Percentiles rank a stretch among this genome's conserved stretches.
These are phyloP conservation scores for Aphanomyces astaci DNA, from an alignment of 352 stramenopile species.

Conservation along the genomic window DNA sequence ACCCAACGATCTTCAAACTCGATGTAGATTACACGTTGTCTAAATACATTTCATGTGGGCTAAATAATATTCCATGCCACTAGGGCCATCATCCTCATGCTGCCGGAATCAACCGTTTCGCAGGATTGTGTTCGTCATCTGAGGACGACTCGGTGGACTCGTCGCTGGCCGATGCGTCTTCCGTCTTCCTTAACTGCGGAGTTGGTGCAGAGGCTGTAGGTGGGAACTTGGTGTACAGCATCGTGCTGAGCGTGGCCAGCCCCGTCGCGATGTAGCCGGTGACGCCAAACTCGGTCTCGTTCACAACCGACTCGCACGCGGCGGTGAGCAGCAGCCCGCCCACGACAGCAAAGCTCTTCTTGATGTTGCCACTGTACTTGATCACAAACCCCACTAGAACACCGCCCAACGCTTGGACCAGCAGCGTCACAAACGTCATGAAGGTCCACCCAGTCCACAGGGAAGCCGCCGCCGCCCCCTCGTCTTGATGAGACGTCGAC, in stretches of 20 bases:
- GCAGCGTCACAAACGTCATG: conserved; percentile 49
- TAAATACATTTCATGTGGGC: too few species aligned
- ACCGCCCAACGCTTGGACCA: conserved; percentile 61
- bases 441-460: conserved; percentile 70
- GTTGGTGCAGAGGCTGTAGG: conserved; percentile 5
- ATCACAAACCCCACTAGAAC: conserved; percentile 78
- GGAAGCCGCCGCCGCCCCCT: neutral
- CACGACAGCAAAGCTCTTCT: conserved; percentile 79
- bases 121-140: neutral
- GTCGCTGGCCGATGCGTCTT: neutral
- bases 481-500: neutral
- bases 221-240: conserved; percentile 68
- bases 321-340: conserved; percentile 74
- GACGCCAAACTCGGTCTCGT: conserved; percentile 58
- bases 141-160: neutral
- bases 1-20: too few species aligned
- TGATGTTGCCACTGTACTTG: conserved; percentile 76
- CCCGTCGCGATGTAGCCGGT: conserved; percentile 47
- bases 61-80: too few species aligned
- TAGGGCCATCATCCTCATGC: too few species aligned
- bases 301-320: conserved; percentile 54
- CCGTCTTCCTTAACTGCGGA: conserved; percentile 26
- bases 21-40: too few species aligned
- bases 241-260: conserved; percentile 50
- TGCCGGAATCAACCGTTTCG: neutral